Evolutionary conservation across 805 yeast species (phyloP).

Genomic region (Candida methanosorbosa): DNA sequence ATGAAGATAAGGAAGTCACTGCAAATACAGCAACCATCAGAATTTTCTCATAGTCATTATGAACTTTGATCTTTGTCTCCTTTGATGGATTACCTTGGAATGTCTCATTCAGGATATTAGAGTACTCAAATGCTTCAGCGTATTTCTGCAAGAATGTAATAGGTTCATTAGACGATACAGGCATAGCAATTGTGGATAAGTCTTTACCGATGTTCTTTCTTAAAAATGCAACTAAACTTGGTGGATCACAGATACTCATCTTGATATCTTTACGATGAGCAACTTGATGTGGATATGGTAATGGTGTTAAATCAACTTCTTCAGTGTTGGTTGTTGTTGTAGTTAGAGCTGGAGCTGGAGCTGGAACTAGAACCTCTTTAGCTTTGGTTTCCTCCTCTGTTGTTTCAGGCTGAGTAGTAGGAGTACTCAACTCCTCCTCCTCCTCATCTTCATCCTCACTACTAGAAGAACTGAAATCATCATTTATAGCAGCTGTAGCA

Average conservation of each 20-base stretch:
- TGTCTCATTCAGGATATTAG: conserved; percentile 57
- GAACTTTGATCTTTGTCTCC: no score
- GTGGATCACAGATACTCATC: conserved; percentile 61
- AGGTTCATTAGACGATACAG: conserved; percentile 92
- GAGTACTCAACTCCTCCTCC: no score
- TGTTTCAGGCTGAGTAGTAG: no score
- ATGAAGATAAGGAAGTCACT: conserved; percentile 59
- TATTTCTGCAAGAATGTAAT: conserved; percentile 70
- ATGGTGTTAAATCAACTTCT: conserved; percentile 51
- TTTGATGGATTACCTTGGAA: conserved; percentile 25
- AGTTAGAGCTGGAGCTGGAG: neutral
- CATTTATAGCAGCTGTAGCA: neutral
- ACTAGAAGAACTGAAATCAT: conserved; percentile 5
- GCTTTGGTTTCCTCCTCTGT: neutral
- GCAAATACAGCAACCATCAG: conserved; percentile 78
- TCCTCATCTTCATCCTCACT: conserved; percentile 10
- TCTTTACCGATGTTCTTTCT: conserved; percentile 93
- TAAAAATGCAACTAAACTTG: conserved; percentile 69
- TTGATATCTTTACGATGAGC: conserved; percentile 51
- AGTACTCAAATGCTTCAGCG: conserved; percentile 74
- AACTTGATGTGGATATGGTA: conserved; percentile 40
- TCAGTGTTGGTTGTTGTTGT: neutral
- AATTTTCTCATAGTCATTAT: conserved; percentile 35
- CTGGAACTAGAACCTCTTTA: neutral
- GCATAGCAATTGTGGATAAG: conserved; percentile 78